These are phyloP conservation scores for Picea glauca DNA, from an alignment of 75 land plant genomes.

Conservation along the genomic window DNA sequence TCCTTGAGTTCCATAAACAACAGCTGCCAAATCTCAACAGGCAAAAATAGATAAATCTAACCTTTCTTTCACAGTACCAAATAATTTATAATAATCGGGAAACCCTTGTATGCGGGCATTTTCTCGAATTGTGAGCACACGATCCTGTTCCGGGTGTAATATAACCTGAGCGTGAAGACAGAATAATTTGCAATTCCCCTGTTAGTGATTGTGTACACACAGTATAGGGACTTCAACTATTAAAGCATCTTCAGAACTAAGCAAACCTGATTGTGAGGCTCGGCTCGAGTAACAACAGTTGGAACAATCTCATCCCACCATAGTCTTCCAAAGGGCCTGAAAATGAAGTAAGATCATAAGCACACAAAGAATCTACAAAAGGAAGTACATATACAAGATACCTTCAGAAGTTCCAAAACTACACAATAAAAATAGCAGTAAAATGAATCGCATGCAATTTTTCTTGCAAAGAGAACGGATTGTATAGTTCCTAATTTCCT, in stretches of 20 bases:
- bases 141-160: constrained; percentile 36
- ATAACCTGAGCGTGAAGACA: constrained; percentile 9
- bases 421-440: no score
- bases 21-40: neutral
- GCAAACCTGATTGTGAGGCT: constrained; percentile 60
- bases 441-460: no score
- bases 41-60: neutral
- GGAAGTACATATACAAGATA: neutral
- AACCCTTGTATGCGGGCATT: constrained; percentile 48
- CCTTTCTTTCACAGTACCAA: constrained; percentile 35
- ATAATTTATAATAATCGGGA: constrained; percentile 39
- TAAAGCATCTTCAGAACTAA: neutral
- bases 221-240: neutral
- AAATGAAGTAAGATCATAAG: neutral
- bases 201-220: neutral
- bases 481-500: no score
- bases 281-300: constrained; percentile 68
- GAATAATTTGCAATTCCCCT: neutral
- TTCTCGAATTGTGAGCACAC: constrained; percentile 37
- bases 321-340: constrained; percentile 80
- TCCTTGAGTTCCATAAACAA: neutral
- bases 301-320: constrained; percentile 98
- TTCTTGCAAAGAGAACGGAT: no score
- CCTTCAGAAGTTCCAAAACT: no score
- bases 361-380: neutral